Conservation (phyloP, 306 rosid species). For the Cotoneaster glaucophyllus region DNA sequence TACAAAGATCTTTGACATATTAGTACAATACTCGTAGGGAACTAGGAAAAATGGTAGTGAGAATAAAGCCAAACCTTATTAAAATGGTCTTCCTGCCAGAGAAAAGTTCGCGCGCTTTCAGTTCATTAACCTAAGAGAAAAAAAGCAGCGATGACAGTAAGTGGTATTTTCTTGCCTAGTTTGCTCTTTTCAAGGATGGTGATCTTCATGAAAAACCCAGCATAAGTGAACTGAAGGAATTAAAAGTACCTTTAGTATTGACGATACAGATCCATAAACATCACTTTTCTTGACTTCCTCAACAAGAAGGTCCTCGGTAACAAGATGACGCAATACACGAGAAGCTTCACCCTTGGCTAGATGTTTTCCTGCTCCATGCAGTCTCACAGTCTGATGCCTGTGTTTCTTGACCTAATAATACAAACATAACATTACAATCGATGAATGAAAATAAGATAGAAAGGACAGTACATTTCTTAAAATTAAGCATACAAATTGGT, state of each 20-base stretch:
- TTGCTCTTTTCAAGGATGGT: not conserved
- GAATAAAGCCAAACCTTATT: constrained; percentile 47
- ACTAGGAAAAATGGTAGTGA: not conserved
- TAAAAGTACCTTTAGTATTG: constrained; percentile 64
- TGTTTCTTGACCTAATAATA: constrained; percentile 71
- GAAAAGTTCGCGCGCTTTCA: constrained; percentile 37
- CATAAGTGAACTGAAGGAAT: constrained; percentile 2
- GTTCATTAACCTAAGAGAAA: constrained; percentile 56
- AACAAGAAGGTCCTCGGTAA: constrained; percentile 57
- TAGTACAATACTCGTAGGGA: constrained; percentile 1
- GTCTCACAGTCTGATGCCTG: constrained; percentile 59
- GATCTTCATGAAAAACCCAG: constrained; percentile 5
- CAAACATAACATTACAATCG: constrained; percentile 13
- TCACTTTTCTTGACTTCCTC: constrained; percentile 97
- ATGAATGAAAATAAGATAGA: constrained; percentile 10
- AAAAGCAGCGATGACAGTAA: constrained; percentile 3
- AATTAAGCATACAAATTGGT: constrained; percentile 60
- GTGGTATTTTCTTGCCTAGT: constrained; percentile 8
- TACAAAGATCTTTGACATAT: not conserved
- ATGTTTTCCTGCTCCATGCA: constrained; percentile 90
- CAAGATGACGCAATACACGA: constrained; percentile 84
- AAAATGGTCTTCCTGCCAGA: constrained; percentile 45
- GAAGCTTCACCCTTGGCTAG: constrained; percentile 89
- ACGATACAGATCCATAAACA: constrained; percentile 83
- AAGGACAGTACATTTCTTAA: constrained; percentile 7